Percentiles rank a stretch among this genome's conserved stretches.
Conservation (phyloP, 192 early-diverging fungal genomes). For the Hyaloraphidium curvatum region DNA sequence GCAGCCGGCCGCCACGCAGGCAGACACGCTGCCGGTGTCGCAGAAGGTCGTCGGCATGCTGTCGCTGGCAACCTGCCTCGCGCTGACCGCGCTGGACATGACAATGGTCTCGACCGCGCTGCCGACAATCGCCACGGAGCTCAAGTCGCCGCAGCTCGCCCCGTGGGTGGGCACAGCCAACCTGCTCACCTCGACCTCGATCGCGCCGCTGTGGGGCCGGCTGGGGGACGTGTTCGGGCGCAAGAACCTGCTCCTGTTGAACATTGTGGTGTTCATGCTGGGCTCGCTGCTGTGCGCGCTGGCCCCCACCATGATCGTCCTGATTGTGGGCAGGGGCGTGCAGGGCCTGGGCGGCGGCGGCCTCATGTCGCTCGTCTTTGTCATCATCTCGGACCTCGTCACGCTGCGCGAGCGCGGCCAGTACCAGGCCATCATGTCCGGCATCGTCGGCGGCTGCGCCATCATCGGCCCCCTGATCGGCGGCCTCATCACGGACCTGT, state of each 20-base stretch:
- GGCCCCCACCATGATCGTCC: constrained; percentile 16
- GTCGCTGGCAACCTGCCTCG: no score
- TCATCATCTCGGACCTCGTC: constrained; percentile 5
- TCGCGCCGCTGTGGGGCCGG: constrained; percentile 26
- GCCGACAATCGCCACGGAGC: no score
- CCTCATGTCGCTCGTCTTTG: constrained; percentile 4
- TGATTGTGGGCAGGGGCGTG: constrained; percentile 4
- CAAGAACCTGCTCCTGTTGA: constrained; percentile 6
- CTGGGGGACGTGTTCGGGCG: constrained; percentile 25
- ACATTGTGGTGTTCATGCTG: constrained; percentile 12
- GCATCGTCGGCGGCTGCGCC: not conserved
- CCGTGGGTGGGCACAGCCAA: no score
- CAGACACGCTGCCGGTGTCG: no score
- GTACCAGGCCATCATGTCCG: constrained; percentile 4
- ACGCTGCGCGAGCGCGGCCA: constrained; percentile 6
- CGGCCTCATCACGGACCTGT: constrained; percentile 2
- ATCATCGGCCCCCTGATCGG: constrained; percentile 6
- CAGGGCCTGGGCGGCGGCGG: constrained; percentile 8
- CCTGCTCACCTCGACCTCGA: no score
- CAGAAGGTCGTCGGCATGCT: no score
- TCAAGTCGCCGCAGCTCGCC: no score
- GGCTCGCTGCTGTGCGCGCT: constrained; percentile 16
- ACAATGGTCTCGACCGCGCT: no score
- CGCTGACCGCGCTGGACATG: no score
- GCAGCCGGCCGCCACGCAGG: no score